A percentile compares a stretch with the other conserved stretches of the same genome.
These are phyloP conservation scores for Limonium bicolor DNA, from an alignment of 148 eudicot species.

Conservation along the genomic window DNA sequence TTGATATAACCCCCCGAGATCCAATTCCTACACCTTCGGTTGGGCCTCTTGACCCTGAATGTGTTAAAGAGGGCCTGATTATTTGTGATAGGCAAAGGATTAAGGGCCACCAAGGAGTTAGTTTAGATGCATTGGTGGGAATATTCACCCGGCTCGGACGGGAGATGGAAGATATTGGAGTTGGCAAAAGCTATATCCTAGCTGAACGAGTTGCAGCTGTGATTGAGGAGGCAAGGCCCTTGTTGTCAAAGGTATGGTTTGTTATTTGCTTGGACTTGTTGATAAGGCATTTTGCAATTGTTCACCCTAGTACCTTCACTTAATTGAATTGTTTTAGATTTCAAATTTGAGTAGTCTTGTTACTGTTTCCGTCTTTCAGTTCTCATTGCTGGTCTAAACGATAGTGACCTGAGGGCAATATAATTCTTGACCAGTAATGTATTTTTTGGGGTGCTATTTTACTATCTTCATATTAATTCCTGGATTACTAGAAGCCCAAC, in stretches of 20 bases:
- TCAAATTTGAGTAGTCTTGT: no score
- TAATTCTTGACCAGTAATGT: no score
- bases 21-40: slow-evolving; percentile 71
- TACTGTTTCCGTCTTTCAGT: no score
- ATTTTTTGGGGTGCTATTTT: no score
- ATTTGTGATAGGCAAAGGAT: slow-evolving; percentile 84
- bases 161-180: slow-evolving; percentile 76
- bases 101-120: slow-evolving; percentile 75
- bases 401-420: no score
- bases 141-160: slow-evolving; percentile 91
- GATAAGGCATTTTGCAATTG: neutral
- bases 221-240: slow-evolving; percentile 78
- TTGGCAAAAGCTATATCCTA: slow-evolving; percentile 47
- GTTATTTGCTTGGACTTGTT: slow-evolving; percentile 10
- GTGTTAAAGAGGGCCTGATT: slow-evolving; percentile 72
- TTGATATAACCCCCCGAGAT: slow-evolving; percentile 81
- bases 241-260: slow-evolving; percentile 68
- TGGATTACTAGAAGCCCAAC: no score
- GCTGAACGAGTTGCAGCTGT: slow-evolving; percentile 59
- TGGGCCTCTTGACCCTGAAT: slow-evolving; percentile 67
- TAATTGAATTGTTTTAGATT: no score
- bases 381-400: no score
- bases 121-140: slow-evolving; percentile 91
- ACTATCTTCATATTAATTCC: no score
- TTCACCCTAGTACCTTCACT: no score